Conservation (phyloP, 148 eudicot genomes). For the Polygonum aviculare region DNA sequence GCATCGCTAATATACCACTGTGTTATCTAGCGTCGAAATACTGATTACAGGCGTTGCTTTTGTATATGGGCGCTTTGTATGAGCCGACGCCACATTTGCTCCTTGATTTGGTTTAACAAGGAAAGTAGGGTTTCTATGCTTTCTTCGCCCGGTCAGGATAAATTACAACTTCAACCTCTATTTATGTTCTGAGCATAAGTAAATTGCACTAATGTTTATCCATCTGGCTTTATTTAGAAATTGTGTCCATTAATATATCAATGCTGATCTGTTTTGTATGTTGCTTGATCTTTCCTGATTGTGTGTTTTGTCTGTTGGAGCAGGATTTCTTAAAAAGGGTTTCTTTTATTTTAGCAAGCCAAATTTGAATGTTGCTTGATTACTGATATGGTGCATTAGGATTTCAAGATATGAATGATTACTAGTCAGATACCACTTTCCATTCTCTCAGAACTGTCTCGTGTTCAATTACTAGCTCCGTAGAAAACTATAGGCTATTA, state of each 20-base stretch:
- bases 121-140: not conserved
- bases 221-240: no score
- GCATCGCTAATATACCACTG: not conserved
- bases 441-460: no score
- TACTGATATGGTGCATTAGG: no score
- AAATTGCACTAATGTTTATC: not conserved
- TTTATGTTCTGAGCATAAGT: not conserved
- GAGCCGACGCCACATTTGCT: slow-evolving; percentile 20
- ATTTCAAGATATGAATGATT: no score
- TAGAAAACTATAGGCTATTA: not conserved
- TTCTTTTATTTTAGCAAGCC: not conserved
- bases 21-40: slow-evolving; percentile 19
- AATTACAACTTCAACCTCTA: not conserved
- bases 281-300: not conserved
- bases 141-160: not conserved
- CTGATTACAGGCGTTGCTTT: slow-evolving; percentile 22
- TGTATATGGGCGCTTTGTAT: slow-evolving; percentile 16
- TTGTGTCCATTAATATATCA: no score
- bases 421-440: not conserved
- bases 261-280: not conserved
- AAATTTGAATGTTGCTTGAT: no score
- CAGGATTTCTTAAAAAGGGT: not conserved
- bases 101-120: not conserved
- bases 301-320: not conserved
- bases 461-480: not conserved